These are phyloP conservation scores for Boletus mariae DNA, from an alignment of 1,284 basidiomycete species.

Conservation along the genomic window DNA sequence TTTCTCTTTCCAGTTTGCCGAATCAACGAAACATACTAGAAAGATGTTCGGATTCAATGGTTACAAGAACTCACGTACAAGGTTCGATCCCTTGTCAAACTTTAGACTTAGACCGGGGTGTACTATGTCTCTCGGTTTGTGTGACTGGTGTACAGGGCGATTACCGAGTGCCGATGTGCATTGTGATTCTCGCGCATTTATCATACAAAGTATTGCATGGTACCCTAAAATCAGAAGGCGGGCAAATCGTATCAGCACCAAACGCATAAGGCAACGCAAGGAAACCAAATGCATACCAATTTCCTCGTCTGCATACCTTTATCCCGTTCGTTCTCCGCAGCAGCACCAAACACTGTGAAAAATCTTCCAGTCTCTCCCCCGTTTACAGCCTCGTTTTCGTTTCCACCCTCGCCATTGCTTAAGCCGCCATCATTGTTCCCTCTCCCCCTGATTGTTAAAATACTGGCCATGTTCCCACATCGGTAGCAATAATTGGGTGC, in stretches of 20 bases:
- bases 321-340: constrained; percentile 83
- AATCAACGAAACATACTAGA: not conserved
- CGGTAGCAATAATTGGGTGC: constrained; percentile 96
- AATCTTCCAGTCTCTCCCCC: constrained; percentile 28
- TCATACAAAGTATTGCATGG: constrained; percentile 34
- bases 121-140: too few relatives aligned
- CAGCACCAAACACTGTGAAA: constrained; percentile 82
- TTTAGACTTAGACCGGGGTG: too few relatives aligned
- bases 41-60: not conserved
- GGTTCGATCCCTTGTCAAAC: too few relatives aligned
- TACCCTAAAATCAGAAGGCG: constrained; percentile 15
- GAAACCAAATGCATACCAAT: constrained; percentile 45
- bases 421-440: constrained; percentile 43
- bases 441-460: constrained; percentile 66
- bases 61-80: not conserved
- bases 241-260: constrained; percentile 3
- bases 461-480: constrained; percentile 77
- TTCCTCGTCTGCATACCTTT: constrained; percentile 61
- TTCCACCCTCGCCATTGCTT: constrained; percentile 3
- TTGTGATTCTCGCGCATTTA: constrained; percentile 7
- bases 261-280: not conserved
- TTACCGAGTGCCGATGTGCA: not conserved
- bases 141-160: not conserved
- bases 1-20: not conserved
- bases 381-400: constrained; percentile 1